Percentiles rank a stretch among this genome's conserved stretches.
Evolutionary conservation across 2,329 filamentous ascomycete genomes (phyloP).

Genomic region (Orbilia quercus): DNA sequence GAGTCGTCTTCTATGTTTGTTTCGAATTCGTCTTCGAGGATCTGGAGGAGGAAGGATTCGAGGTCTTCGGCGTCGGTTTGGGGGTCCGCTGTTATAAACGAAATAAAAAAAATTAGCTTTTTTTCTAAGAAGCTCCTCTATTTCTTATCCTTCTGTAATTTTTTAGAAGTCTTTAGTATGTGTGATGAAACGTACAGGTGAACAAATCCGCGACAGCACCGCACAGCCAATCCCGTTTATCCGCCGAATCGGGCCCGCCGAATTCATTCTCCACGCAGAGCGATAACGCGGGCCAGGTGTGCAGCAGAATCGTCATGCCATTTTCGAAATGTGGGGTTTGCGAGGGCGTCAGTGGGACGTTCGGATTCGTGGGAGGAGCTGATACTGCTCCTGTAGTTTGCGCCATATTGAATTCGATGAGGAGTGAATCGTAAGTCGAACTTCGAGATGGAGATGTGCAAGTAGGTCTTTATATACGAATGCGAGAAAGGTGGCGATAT

Average conservation of each 20-base stretch:
- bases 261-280: conserved; percentile 87
- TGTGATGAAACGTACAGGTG: conserved; percentile 62
- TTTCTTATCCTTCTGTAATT: conserved; percentile 56
- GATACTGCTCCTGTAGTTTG: conserved; percentile 8
- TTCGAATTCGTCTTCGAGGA: conserved; percentile 96
- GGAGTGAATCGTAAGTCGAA: not conserved
- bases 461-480: too few relatives aligned
- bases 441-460: not conserved
- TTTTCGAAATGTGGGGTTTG: conserved; percentile 80
- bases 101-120: conserved; percentile 10
- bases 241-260: conserved; percentile 82
- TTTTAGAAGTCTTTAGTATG: conserved; percentile 57
- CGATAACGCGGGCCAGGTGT: conserved; percentile 87
- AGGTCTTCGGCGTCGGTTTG: conserved; percentile 80
- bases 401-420: conserved; percentile 15
- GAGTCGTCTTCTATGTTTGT: conserved; percentile 91
- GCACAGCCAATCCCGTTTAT: conserved; percentile 97
- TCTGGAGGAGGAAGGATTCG: conserved; percentile 84
- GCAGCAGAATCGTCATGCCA: conserved; percentile 82
- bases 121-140: too few relatives aligned
- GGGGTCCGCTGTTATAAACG: conserved; percentile 64
- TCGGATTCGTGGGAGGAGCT: conserved; percentile 20
- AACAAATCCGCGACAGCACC: conserved; percentile 87
- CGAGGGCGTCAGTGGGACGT: conserved; percentile 62
- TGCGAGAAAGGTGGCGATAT: not conserved